Conservation (phyloP, 2,329 filamentous ascomycete genomes). For the Eutypa lata region DNA sequence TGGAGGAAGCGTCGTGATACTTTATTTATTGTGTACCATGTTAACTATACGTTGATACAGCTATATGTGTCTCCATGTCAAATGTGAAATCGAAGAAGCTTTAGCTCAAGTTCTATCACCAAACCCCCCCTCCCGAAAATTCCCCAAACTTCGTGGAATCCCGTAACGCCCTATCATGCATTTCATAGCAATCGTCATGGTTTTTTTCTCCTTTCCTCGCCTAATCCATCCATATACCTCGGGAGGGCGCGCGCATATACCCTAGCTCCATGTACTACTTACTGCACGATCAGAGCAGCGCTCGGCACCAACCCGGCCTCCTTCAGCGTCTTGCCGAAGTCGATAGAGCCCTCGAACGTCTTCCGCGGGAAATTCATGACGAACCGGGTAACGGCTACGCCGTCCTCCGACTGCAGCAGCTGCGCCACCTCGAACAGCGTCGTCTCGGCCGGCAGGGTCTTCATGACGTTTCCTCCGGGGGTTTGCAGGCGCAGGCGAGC, state of each 20-base stretch:
- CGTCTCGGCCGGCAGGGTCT: conserved; percentile 84
- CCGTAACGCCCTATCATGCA: background rate
- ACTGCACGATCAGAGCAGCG: conserved; percentile 78
- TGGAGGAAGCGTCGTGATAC: no score
- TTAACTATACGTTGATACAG: no score
- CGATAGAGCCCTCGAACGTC: conserved; percentile 63
- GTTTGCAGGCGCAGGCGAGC: conserved; percentile 81
- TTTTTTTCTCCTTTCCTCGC: background rate
- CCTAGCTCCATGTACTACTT: conserved; percentile 11
- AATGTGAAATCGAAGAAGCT: no score
- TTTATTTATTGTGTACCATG: no score
- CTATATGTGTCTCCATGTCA: no score
- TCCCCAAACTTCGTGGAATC: no score
- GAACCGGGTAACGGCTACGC: conserved; percentile 70
- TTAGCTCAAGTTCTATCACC: no score
- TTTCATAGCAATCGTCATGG: background rate
- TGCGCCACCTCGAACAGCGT: conserved; percentile 91
- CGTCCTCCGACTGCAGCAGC: conserved; percentile 68
- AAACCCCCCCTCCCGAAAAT: no score
- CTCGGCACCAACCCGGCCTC: conserved; percentile 89
- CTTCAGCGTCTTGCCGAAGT: conserved; percentile 88
- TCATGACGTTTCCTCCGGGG: conserved; percentile 71
- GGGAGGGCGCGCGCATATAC: no score
- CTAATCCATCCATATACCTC: background rate
- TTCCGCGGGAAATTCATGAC: conserved; percentile 85